Percentiles rank a stretch among this genome's conserved stretches.
These are phyloP conservation scores for Cyphellophora attinorum DNA, from an alignment of 2,329 filamentous ascomycete genomes.

Conservation along the genomic window DNA sequence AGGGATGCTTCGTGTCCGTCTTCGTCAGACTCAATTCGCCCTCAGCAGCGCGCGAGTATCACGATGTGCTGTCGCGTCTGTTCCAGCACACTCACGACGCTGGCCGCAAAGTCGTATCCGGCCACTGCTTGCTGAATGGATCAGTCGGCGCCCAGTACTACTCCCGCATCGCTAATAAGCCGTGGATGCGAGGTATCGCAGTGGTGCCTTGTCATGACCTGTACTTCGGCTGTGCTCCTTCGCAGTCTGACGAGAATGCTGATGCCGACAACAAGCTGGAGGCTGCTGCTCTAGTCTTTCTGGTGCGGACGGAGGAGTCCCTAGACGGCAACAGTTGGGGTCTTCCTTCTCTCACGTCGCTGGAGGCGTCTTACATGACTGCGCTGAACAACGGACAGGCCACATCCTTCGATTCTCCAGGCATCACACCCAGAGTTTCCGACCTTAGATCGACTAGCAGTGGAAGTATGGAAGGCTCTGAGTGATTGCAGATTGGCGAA, in stretches of 20 bases:
- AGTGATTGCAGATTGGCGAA: too few relatives aligned
- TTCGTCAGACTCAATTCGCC: neutral
- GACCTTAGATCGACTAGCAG: too few relatives aligned
- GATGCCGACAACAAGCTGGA: neutral
- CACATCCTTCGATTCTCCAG: too few relatives aligned
- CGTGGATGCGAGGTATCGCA: neutral
- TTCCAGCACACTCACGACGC: neutral
- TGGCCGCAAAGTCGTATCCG: neutral
- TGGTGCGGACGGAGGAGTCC: neutral
- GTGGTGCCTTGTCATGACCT: constrained; percentile 1
- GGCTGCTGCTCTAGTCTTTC: neutral
- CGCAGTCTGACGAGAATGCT: neutral
- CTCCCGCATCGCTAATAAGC: neutral
- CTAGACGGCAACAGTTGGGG: too few relatives aligned
- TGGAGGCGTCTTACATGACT: too few relatives aligned
- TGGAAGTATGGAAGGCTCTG: too few relatives aligned
- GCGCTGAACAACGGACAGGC: too few relatives aligned
- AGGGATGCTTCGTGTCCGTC: neutral
- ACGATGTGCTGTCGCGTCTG: neutral
- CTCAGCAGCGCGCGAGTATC: neutral
- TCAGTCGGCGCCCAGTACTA: neutral
- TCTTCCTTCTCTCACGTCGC: too few relatives aligned
- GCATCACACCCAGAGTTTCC: too few relatives aligned
- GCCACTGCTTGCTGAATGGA: neutral
- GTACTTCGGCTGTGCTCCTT: neutral